phyloP scores from a whole-genome alignment of 257 asterid genomes.

The Solanum pennellii region DNA sequence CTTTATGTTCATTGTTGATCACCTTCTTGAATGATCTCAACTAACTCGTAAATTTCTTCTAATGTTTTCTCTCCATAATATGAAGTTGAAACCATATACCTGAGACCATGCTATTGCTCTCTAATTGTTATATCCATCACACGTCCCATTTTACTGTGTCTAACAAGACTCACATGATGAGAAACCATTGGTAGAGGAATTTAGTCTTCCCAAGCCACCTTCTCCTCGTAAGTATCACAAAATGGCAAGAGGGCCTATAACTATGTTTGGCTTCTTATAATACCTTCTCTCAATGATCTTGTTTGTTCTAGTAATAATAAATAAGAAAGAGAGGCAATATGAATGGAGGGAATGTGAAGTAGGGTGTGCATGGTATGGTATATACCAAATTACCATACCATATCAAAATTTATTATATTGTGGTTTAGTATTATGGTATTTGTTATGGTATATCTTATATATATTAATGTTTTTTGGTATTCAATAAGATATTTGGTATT shows the following conservation, averaged over 20 bases:
- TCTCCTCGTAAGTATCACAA: background rate
- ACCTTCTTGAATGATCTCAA: no score
- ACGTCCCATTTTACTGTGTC: background rate
- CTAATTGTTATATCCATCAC: background rate
- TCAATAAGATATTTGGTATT: no score
- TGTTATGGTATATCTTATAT: no score
- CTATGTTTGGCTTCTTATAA: background rate
- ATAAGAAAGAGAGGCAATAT: no score
- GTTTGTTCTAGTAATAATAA: background rate
- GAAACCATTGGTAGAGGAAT: background rate
- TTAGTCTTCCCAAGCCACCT: background rate
- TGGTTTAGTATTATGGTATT: no score
- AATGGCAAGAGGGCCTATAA: background rate
- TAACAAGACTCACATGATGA: background rate
- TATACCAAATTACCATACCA: no score
- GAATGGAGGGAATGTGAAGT: no score
- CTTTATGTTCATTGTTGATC: background rate
- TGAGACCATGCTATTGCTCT: background rate
- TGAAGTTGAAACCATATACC: background rate
- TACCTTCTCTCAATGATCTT: background rate
- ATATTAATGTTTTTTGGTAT: no score
- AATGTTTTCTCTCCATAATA: background rate
- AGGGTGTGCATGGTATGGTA: no score
- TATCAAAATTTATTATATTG: no score
- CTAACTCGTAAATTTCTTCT: background rate